phyloP scores from a whole-genome alignment of 805 yeast genomes.

The Jamesozyma gamospora region DNA sequence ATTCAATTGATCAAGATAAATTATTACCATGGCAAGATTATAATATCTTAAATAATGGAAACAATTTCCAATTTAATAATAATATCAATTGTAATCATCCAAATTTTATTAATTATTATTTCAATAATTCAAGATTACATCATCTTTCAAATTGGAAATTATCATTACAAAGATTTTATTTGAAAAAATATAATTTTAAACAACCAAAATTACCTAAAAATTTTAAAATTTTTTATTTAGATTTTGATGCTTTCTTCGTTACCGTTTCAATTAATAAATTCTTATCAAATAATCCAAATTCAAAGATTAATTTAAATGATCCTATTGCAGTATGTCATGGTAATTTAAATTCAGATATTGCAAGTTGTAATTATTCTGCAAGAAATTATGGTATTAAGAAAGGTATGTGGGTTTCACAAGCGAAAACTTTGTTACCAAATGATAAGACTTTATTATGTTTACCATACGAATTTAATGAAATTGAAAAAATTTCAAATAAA shows the following conservation, averaged over 20 bases:
- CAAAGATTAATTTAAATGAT: constrained; percentile 26
- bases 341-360: constrained; percentile 53
- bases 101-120: constrained; percentile 58
- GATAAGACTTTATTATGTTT: constrained; percentile 40
- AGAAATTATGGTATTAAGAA: constrained; percentile 67
- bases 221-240: constrained; percentile 59
- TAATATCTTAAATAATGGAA: constrained; percentile 39
- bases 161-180: constrained; percentile 52
- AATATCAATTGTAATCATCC: constrained; percentile 62
- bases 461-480: constrained; percentile 65
- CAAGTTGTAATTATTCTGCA: constrained; percentile 87
- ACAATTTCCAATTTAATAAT: too few species aligned
- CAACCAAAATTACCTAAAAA: neutral
- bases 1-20: constrained; percentile 41
- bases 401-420: constrained; percentile 83
- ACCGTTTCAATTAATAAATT: constrained; percentile 64
- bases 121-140: constrained; percentile 75
- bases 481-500: constrained; percentile 52
- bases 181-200: constrained; percentile 20
- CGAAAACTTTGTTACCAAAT: constrained; percentile 53
- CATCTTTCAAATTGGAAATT: constrained; percentile 84
- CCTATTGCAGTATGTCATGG: constrained; percentile 55
- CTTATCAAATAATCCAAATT: too few species aligned
- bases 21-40: constrained; percentile 66
- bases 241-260: constrained; percentile 91